Conservation (phyloP, 306 rosid species). For the Cotoneaster glaucophyllus region DNA sequence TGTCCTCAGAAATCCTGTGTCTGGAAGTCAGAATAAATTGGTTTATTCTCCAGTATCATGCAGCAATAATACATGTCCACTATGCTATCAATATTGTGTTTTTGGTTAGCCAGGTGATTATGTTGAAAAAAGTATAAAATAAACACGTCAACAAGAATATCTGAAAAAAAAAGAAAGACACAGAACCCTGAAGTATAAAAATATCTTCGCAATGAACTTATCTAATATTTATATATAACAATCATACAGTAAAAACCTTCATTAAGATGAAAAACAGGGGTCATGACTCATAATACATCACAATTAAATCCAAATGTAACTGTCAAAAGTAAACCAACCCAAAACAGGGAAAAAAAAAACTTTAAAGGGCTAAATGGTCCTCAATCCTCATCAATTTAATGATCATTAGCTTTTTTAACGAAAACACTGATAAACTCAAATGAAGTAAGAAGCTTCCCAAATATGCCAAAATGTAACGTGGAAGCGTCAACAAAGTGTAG, state of each 20-base stretch:
- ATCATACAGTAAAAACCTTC: background rate
- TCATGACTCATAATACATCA: background rate
- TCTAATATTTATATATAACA: background rate
- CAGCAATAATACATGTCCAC: background rate
- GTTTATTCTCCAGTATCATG: background rate
- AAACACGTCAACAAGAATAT: background rate
- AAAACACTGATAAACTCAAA: background rate
- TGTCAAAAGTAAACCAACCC: background rate
- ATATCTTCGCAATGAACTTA: background rate
- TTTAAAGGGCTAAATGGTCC: background rate
- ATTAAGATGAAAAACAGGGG: background rate
- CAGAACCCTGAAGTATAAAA: background rate
- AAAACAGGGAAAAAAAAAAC: background rate
- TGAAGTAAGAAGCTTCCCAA: background rate
- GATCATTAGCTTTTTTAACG: background rate
- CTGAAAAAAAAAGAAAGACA: background rate
- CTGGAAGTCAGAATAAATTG: slow-evolving; percentile 34
- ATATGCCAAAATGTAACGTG: background rate
- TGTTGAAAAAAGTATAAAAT: background rate
- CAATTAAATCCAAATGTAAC: background rate
- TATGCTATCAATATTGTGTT: background rate
- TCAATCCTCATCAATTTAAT: background rate
- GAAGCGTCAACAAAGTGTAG: background rate
- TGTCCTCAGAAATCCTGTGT: slow-evolving; percentile 78
- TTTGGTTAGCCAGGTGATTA: background rate